phyloP scores from a whole-genome alignment of 2,329 filamentous ascomycete genomes.

The Hypoxylon sp. region DNA sequence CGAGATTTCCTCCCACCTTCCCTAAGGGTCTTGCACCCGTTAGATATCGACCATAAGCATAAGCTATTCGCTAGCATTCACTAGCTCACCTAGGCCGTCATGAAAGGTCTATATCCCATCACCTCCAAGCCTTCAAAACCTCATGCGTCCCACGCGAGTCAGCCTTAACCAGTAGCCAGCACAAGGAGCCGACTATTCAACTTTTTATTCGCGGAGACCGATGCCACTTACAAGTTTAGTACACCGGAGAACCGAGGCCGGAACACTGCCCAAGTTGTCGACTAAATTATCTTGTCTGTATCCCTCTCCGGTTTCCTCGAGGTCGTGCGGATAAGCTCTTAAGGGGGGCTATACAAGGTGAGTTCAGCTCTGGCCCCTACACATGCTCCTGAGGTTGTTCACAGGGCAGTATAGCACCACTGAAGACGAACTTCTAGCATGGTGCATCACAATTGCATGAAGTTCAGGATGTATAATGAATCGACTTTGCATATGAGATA shows the following conservation, averaged over 20 bases:
- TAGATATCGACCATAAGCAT: background rate
- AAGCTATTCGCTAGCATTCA: background rate
- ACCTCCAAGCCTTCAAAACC: background rate
- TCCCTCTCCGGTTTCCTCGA: constrained; percentile 64
- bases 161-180: background rate
- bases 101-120: background rate
- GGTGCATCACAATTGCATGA: constrained; percentile 71
- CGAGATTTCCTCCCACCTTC: background rate
- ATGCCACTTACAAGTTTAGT: background rate
- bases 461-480: constrained; percentile 62
- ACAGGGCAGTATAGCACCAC: constrained; percentile 79
- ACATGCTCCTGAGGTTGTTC: constrained; percentile 11
- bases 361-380: constrained; percentile 45
- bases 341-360: constrained; percentile 89
- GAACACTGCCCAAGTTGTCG: background rate
- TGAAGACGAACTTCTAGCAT: constrained; percentile 95
- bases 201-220: background rate
- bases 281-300: background rate
- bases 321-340: constrained; percentile 93
- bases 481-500: constrained; percentile 71
- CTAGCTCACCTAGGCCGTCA: too few relatives aligned
- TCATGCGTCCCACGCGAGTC: too few relatives aligned
- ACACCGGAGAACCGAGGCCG: background rate
- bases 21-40: background rate
- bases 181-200: background rate